Evolutionary conservation across 2,329 filamentous ascomycete genomes (phyloP), one percentile per base, ranked within the genome.

Genomic region (Endothia cerciana): DNA sequence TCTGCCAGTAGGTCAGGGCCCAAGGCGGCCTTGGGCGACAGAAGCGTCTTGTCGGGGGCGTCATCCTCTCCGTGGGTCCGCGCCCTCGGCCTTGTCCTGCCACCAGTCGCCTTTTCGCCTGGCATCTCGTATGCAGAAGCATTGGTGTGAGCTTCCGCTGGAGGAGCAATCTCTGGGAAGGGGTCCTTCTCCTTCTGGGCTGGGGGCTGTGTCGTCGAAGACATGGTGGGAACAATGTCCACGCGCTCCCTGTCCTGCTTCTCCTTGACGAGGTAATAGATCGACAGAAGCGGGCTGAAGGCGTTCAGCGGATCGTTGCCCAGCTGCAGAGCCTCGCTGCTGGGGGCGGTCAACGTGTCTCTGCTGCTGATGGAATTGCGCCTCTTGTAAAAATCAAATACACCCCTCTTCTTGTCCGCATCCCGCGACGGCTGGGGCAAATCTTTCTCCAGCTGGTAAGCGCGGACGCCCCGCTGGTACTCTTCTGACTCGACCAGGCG

Each of bases 11-110:
- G 30, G 30, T 68, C 66, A 22, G 64, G 57, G 19, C 56, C 49
- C 36, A 68, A 22, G 22, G 66, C 66, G 19, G 66, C 66, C 60
- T 66, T 68, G 41, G 66, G 66, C n/a, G 66, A 64, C 57, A 68
- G 28, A 2, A 68, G 64, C 30, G 60, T 45, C 64, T 66, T 84
- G 59, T 97, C 92, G 0, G 89, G 85, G 13, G 92, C 85, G 65
- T 99, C 95, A 69, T 98, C 94, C 77, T 98, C 95, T 19, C 94
- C 95, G 74, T 98, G 94, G 0, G 95, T 98, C 70, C 95, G 87
- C 43, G 95, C 93, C 59, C 95, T 87, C 8, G 94, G 93, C 60
- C 95, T 86, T 41, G 92, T 90, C 67, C 94, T 85, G 55, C 92
- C 92, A 53, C 93, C 92, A 0, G 92, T 95, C 13, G 92, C 89